These are phyloP conservation scores for Kwoniella botswanensis DNA, from an alignment of 768 basidiomycete genomes.

Conservation along the genomic window DNA sequence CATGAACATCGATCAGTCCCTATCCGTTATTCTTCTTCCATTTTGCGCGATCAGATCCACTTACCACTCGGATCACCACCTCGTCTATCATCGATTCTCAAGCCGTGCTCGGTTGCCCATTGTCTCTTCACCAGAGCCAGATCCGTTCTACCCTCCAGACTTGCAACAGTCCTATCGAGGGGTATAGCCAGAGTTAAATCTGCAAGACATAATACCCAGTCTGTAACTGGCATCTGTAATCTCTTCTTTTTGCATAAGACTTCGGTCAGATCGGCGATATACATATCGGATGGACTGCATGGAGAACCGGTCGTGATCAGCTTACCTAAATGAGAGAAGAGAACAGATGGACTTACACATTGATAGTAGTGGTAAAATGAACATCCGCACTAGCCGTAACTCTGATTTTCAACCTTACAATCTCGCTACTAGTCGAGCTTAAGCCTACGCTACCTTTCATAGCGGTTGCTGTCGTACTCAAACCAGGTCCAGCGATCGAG, in stretches of 20 bases:
- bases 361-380: constrained; percentile 86
- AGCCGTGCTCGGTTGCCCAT: constrained; percentile 74
- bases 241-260: constrained; percentile 59
- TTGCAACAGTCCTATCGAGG: constrained; percentile 93
- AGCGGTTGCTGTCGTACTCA: constrained; percentile 54
- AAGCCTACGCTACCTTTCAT: constrained; percentile 56
- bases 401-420: constrained; percentile 75
- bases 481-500: constrained; percentile 5
- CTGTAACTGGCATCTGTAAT: constrained; percentile 43
- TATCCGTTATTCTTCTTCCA: neutral
- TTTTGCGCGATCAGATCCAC: neutral
- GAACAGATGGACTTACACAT: constrained; percentile 70
- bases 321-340: neutral
- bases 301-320: neutral
- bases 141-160: constrained; percentile 83
- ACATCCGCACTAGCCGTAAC: constrained; percentile 80
- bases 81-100: constrained; percentile 68
- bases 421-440: constrained; percentile 61
- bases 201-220: constrained; percentile 63
- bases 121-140: constrained; percentile 78
- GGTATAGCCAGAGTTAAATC: constrained; percentile 69
- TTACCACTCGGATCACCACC: constrained; percentile 87
- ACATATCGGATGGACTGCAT: constrained; percentile 75
- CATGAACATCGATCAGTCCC: constrained; percentile 5
- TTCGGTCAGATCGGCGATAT: constrained; percentile 94